Evolutionary conservation across 1,139 yeast genomes (phyloP).

Genomic region (Wickerhamomyces sp.): DNA sequence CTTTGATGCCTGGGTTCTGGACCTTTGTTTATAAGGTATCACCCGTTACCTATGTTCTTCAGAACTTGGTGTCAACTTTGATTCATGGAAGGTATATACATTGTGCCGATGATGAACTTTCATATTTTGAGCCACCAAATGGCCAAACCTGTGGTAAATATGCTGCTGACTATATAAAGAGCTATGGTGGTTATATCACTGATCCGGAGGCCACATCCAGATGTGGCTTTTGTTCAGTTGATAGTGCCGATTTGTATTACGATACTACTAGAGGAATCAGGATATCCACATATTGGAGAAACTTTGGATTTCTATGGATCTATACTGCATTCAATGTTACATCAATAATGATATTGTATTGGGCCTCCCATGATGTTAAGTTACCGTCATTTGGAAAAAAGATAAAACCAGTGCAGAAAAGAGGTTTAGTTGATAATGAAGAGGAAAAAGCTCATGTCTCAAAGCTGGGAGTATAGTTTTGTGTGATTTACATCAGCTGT

Average conservation of each 20-base stretch:
- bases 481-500: too few species aligned
- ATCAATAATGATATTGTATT: conserved; percentile 36
- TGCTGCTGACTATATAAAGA: conserved; percentile 24
- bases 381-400: background rate
- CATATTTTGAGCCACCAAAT: conserved; percentile 49
- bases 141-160: conserved; percentile 58
- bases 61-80: conserved; percentile 47
- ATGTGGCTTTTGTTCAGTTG: conserved; percentile 53
- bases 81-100: conserved; percentile 52
- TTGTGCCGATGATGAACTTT: conserved; percentile 49
- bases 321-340: conserved; percentile 45
- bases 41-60: conserved; percentile 65
- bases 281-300: conserved; percentile 53
- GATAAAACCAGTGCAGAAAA: background rate
- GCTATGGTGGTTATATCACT: conserved; percentile 43
- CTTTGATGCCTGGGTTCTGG: conserved; percentile 66
- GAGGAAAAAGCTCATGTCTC: background rate
- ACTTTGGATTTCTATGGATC: conserved; percentile 53
- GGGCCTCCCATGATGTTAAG: conserved; percentile 23
- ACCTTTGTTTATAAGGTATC: conserved; percentile 68
- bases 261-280: conserved; percentile 22
- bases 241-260: background rate
- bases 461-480: too few species aligned
- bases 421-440: background rate
- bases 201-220: conserved; percentile 47